Evolutionary conservation across 2,329 filamentous ascomycete genomes (phyloP), one percentile per base, ranked within the genome.

Genomic region (Samsoniella hepiali): DNA sequence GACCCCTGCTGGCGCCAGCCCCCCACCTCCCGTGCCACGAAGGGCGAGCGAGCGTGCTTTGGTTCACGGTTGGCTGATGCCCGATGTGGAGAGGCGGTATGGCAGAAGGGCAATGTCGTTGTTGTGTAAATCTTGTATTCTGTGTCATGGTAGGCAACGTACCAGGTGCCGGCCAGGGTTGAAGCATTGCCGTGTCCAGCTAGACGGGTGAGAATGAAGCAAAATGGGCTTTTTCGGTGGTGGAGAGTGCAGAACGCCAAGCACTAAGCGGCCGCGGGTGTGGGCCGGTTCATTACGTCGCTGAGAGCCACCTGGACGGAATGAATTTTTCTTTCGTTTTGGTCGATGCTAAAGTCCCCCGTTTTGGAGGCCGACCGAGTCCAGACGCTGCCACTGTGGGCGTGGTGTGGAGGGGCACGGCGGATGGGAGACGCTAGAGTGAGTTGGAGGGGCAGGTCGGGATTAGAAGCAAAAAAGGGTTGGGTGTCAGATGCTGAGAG

Each of bases 271-370:
- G 58, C 29, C 45, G 47, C 34, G 31, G 6, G 36, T 44, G 49
- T 61, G 58, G 58, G 58, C 58, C 49, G 15, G 45, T 44, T 44
- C 49, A 45, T 45, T 61, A 61, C 38, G 58, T 61, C 58, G 58
- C 34, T 51, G 47, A 36, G 45, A 47, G 44, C 44, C 57, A 60
- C 57, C 36, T 51, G 58, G 15, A 36, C 36, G 22, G 27, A 8
- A 45, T 29, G 58, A 54, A 31, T 45, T 54, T 22, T 60, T 59
- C 34, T 27, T 22, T 40, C 45, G 17, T 51, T 36, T 59, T 51
- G 57, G 57, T 59, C 27, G 45, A 42, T 17, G 27, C n/a, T 47
- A 13, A 31, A 42, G n/a, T 34, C 36, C 36, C 42, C 55, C 44
- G 42, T 47, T 53, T 44, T 34, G 22, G 47, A 58, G 29, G 27